Evolutionary conservation across 176 grass and related monocot genomes (phyloP), one percentile per base, ranked within the genome.

Genomic region (Typha latifolia): DNA sequence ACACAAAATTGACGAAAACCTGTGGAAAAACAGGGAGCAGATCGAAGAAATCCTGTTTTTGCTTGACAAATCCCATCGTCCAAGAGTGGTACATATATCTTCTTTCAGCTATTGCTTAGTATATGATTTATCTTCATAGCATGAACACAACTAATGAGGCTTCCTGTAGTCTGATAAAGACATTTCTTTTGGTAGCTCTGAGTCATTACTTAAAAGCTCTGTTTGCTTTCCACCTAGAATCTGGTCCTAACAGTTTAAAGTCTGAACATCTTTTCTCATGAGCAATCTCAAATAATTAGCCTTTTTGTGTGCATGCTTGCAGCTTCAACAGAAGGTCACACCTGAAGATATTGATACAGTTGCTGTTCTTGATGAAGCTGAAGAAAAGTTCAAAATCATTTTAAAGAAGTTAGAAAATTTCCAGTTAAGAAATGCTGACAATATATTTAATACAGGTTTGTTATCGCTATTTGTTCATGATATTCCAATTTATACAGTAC

Each of bases 21-120:
- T 99, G 84, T 99, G 95, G 95, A 99, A 99, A 73, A 99, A 99
- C 78, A 90, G 95, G 74, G 95, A 99, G 78, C 84, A 93, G 49
- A 90, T 99, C 72, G 95, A 99, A 84, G 95, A 99, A 75, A 81
- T 99, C 75, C 62, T 99, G 9, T 79, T 84, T 80, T 87, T 94
- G 78, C 77, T 99, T 49, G 48, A 90, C 29, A 63, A 84, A 79
- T 70, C 77, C 61, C 64, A 15, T 79, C 68, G 68, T 51, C 86
- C 94, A 9, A 64, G 64, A 76, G 63, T 18, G 64, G 95, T 94
- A 93, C 74, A 78, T 75, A 76, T 21, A 71, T 77, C 20, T 69
- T 74, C 64, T 69, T 72, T 49, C 49, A 29, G 47, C 12, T 63
- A 72, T 59, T 19, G 16, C 16, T 43, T 43, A 43, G 34, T 9